A percentile compares a stretch with the other conserved stretches of the same genome.
phyloP scores from a whole-genome alignment of 2,329 filamentous ascomycete species.

The Lachnellula cervina region DNA sequence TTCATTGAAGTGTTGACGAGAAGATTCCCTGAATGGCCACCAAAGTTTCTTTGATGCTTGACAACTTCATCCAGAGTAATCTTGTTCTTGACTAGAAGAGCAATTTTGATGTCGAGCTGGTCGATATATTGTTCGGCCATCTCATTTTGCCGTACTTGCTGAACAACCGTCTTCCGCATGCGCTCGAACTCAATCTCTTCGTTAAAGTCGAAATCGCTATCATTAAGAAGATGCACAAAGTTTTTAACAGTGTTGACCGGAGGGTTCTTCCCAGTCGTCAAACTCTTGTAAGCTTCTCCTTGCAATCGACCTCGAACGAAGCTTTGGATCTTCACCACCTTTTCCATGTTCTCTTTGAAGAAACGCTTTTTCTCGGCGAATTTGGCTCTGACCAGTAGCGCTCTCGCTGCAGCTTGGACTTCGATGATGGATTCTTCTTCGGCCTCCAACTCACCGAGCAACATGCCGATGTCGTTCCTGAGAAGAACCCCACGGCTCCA shows the following conservation, averaged over 20 bases:
- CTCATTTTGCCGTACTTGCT: conserved; percentile 96
- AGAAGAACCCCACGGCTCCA: conserved; percentile 74
- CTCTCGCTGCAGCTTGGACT: conserved; percentile 70
- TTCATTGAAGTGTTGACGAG: conserved; percentile 84
- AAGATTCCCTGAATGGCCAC: conserved; percentile 78
- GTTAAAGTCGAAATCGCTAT: conserved; percentile 98
- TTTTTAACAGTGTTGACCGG: conserved; percentile 96
- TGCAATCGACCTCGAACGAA: conserved; percentile 93
- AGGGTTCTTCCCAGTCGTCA: conserved; percentile 93
- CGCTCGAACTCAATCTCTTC: conserved; percentile 97
- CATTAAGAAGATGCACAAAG: conserved; percentile 94
- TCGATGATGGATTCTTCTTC: conserved; percentile 73
- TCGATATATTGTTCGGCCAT: conserved; percentile 97
- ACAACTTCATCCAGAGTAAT: conserved; percentile 98
- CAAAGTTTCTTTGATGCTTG: conserved; percentile 93
- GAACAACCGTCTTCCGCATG: conserved; percentile 89
- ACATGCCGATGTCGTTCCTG: conserved; percentile 65
- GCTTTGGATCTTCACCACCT: conserved; percentile 97
- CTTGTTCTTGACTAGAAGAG: conserved; percentile 97
- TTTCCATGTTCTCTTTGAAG: conserved; percentile 97
- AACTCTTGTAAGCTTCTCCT: conserved; percentile 94
- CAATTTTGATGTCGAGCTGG: conserved; percentile 98
- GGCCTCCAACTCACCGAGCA: conserved; percentile 73
- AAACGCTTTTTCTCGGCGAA: conserved; percentile 84
- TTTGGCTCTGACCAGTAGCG: conserved; percentile 64